A percentile compares a stretch with the other conserved stretches of the same genome.
Conservation (phyloP, 768 basidiomycete species). For the Boletus rubropictus region DNA sequence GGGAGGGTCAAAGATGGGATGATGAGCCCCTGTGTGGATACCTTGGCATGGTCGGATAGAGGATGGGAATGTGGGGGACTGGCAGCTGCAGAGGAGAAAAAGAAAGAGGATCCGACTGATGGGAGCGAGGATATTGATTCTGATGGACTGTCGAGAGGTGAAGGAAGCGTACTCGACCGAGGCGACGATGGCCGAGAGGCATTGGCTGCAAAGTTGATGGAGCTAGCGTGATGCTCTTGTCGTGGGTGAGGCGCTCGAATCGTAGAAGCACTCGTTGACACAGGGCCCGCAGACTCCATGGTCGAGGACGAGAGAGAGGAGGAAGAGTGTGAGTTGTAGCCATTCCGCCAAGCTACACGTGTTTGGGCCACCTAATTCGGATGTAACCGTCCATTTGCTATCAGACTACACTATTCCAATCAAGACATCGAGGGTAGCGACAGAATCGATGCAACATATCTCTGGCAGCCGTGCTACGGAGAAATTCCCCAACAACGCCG, state of each 20-base stretch:
- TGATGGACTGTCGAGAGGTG: constrained; percentile 58
- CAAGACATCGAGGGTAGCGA: neutral
- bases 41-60: constrained; percentile 36
- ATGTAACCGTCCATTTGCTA: neutral
- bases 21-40: constrained; percentile 50
- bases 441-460: neutral
- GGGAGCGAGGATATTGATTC: constrained; percentile 66
- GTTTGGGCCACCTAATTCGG: constrained; percentile 22
- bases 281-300: constrained; percentile 22
- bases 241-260: constrained; percentile 32
- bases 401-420: too few relatives aligned
- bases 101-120: constrained; percentile 68
- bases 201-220: constrained; percentile 2
- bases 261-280: constrained; percentile 36
- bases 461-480: too few relatives aligned
- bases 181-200: constrained; percentile 44
- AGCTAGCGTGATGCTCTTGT: constrained; percentile 13
- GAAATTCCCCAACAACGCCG: neutral
- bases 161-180: constrained; percentile 45
- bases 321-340: constrained; percentile 1
- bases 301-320: constrained; percentile 4
- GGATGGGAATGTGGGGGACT: constrained; percentile 53
- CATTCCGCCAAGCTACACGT: constrained; percentile 27
- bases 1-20: constrained; percentile 68
- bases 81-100: constrained; percentile 69